A percentile compares a stretch with the other conserved stretches of the same genome.
phyloP scores from a whole-genome alignment of 768 basidiomycete genomes.

The Russula lepida region DNA sequence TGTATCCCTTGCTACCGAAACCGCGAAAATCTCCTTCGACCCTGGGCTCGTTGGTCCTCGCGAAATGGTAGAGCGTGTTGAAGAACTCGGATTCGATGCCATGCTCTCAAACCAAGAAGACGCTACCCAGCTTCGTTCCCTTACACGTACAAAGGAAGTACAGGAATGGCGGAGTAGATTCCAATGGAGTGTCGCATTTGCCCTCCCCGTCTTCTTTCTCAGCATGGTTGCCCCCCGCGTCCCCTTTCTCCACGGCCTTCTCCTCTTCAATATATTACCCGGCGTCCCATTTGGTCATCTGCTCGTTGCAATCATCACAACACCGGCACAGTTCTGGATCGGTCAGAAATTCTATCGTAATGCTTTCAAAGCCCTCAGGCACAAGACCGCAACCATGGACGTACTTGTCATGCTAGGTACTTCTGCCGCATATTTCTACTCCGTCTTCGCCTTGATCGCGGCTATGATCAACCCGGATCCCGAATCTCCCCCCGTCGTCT shows the following conservation, averaged over 20 bases:
- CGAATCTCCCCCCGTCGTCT: constrained; percentile 72
- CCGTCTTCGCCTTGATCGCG: constrained; percentile 56
- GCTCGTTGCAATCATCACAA: constrained; percentile 65
- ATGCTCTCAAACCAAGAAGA: constrained; percentile 75
- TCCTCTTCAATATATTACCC: constrained; percentile 43
- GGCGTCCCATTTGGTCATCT: constrained; percentile 80
- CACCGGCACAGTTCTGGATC: constrained; percentile 90
- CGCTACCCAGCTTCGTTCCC: constrained; percentile 75
- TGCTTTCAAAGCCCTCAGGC: constrained; percentile 86
- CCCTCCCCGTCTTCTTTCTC: constrained; percentile 89
- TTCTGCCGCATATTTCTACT: constrained; percentile 89
- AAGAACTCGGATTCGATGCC: constrained; percentile 86
- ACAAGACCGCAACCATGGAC: constrained; percentile 93
- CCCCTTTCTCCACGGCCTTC: constrained; percentile 46
- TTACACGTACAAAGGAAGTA: constrained; percentile 85
- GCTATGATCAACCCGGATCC: constrained; percentile 58
- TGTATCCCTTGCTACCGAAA: constrained; percentile 69
- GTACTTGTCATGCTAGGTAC: constrained; percentile 95
- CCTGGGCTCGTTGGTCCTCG: constrained; percentile 62
- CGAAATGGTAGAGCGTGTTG: constrained; percentile 82
- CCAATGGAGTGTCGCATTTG: constrained; percentile 65
- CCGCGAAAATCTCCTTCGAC: constrained; percentile 70
- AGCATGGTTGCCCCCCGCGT: constrained; percentile 76
- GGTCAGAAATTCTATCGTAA: constrained; percentile 81
- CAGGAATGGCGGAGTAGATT: constrained; percentile 82